Evolutionary conservation across 2,329 filamentous ascomycete genomes (phyloP).

Genomic region (Kalaharituber pfeilii): DNA sequence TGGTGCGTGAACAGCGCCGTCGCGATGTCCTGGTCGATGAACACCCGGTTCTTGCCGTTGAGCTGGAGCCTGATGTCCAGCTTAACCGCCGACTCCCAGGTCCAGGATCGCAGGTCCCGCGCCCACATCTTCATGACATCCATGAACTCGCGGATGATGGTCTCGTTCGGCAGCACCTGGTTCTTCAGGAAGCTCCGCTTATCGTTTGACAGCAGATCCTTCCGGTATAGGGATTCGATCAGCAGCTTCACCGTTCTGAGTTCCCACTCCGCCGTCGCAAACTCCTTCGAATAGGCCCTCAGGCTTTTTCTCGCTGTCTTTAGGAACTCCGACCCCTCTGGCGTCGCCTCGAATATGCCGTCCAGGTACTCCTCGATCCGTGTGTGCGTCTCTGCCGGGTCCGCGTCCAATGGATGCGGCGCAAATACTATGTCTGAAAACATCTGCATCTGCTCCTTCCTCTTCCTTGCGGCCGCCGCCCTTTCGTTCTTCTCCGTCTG

Average conservation of each 20-base stretch:
- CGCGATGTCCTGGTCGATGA: conserved; percentile 41
- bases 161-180: conserved; percentile 31
- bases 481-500: background rate
- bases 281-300: too few species aligned
- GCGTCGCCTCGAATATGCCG: background rate
- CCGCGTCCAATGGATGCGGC: background rate
- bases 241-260: too few species aligned
- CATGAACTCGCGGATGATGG: conserved; percentile 36
- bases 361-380: background rate
- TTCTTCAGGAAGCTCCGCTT: conserved; percentile 36
- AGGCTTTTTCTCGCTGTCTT: too few species aligned
- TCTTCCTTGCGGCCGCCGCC: background rate
- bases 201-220: conserved; percentile 36
- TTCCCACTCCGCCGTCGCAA: too few species aligned
- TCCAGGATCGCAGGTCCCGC: conserved; percentile 35
- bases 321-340: too few species aligned
- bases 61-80: conserved; percentile 35
- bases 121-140: conserved; percentile 42
- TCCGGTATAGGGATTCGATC: conserved; percentile 34
- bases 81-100: conserved; percentile 31
- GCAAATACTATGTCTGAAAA: background rate
- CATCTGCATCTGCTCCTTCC: background rate
- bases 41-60: conserved; percentile 42
- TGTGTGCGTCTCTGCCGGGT: background rate
- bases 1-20: conserved; percentile 39